Evolutionary conservation across 2,329 filamentous ascomycete species (phyloP), one percentile per base, ranked within the genome.

Genomic region (Xylaria sp.): DNA sequence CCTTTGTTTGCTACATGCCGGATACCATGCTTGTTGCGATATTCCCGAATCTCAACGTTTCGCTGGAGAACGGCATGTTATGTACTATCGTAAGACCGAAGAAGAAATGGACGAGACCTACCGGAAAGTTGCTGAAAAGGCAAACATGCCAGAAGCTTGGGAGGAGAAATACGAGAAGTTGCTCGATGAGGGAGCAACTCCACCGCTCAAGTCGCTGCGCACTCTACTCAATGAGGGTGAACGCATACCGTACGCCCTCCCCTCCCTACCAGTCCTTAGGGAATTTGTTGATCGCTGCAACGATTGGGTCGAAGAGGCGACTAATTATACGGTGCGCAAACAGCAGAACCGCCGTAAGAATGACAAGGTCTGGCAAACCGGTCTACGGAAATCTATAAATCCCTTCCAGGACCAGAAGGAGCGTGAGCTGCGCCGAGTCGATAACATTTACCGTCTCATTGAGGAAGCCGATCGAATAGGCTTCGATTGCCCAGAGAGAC

Each of bases 251-350:
- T 97, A 93, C 84, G 91, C 93, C 66, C 87, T 99, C 70, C 89
- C 90, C 72, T 94, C 93, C 70, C 86, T 99, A 70, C 87, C 91
- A 74, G 88, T 93, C 74, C 86, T 99, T 74, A 92, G 90, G 81
- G 88, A 91, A 72, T 99, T 97, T 82, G 96, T 99, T 79, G 94
- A 97, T 74, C 91, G 93, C 76, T 98, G 96, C 83, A 97, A 97
- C 80, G 94, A 97, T 78, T 97, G 97, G 92, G 93, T 97, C 70
- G 96, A 98, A 76, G 95, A 98, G 82, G 96, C 96, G 72, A 96
- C 93, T 76, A 94, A 92, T 78, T 99, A 97, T 83, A 97, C 94
- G 76, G 94, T 96, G 67, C 92, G 96, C 74, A 99, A 99, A 83
- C 95, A 97, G 82, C 95, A 97, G 81, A 97, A 97, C 77, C 92